phyloP scores from a whole-genome alignment of 495 filamentous ascomycete species.

The Daldinia grandis region DNA sequence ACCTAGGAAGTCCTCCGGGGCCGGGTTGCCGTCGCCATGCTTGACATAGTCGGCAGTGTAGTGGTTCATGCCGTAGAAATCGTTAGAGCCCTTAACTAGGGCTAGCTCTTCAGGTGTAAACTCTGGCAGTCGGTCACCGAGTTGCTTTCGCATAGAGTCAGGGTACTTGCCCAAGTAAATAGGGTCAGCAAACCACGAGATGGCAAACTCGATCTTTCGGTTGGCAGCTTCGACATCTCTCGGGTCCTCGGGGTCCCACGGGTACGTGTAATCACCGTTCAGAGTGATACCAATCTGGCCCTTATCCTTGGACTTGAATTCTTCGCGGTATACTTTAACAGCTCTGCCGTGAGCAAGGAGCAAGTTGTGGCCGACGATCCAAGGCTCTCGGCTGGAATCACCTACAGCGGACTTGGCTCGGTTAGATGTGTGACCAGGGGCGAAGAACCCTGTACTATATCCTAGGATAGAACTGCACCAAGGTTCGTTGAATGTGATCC shows the following conservation, averaged over 20 bases:
- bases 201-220: constrained; percentile 71
- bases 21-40: constrained; percentile 66
- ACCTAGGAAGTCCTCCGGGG: constrained; percentile 71
- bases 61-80: constrained; percentile 89
- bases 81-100: constrained; percentile 76
- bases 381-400: constrained; percentile 65
- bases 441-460: constrained; percentile 67
- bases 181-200: constrained; percentile 76
- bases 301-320: constrained; percentile 67
- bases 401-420: constrained; percentile 62
- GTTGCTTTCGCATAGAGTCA: constrained; percentile 76
- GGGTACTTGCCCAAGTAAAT: constrained; percentile 81
- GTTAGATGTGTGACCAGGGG: constrained; percentile 67
- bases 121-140: constrained; percentile 72
- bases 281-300: constrained; percentile 70
- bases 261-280: constrained; percentile 68
- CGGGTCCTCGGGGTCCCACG: constrained; percentile 65
- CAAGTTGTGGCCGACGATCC: constrained; percentile 69
- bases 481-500: constrained; percentile 75
- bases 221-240: constrained; percentile 67
- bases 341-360: constrained; percentile 66
- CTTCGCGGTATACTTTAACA: constrained; percentile 72
- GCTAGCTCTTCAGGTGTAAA: constrained; percentile 71
- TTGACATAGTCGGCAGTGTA: constrained; percentile 85
- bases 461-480: constrained; percentile 69